Evolutionary conservation across 192 early-diverging fungal species (phyloP), one percentile per base, ranked within the genome.

Genomic region (Glomus cerebriforme): DNA sequence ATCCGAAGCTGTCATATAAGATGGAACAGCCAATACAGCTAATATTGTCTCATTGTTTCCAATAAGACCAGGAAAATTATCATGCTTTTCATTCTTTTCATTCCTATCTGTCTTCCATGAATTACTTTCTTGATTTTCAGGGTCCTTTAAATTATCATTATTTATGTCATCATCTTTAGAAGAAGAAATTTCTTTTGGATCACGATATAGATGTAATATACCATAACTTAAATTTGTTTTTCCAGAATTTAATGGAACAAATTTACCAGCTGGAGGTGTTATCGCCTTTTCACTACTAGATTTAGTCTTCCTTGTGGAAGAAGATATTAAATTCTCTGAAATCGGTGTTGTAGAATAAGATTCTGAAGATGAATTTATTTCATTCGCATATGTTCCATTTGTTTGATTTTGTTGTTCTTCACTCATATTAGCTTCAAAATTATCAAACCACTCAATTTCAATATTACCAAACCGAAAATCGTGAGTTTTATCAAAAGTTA

Each of bases 1-100:
- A 82, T 98, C 98, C 7, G 93, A 91, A 7, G 96, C 88, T 26
- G 94, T 92, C 90, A 96, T 92, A 82, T 95, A 96, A 0, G 90
- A 87, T 0, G 98, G 98, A 3, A 98, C 94, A 34, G 94, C 95
- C 24, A 98, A 84, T 1, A 96, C 88, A 68, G 75, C 75, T 29
- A 77, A 66, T 77, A 77, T 77, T 17, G 75, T 77, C 4, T 34
- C 39, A 29, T 63, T 43, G 9, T 45, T 77, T 47, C 45, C 45
- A 27, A 9, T 1, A 27, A 77, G 22, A 19, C 24, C 9, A 75
- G 45, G 45, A 74, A 39, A 3, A 27, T 76, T 58, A 7, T 63
- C 60, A 10, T 26, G 12, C 4, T 35, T 37, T 43, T 76, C 59
- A 59, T 7, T 34, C 4, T 35, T 37, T 43, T 76, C 59, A 59